Percentiles rank a stretch among this genome's conserved stretches.
phyloP scores from a whole-genome alignment of 768 basidiomycete genomes.

The Russula dissimulans region DNA sequence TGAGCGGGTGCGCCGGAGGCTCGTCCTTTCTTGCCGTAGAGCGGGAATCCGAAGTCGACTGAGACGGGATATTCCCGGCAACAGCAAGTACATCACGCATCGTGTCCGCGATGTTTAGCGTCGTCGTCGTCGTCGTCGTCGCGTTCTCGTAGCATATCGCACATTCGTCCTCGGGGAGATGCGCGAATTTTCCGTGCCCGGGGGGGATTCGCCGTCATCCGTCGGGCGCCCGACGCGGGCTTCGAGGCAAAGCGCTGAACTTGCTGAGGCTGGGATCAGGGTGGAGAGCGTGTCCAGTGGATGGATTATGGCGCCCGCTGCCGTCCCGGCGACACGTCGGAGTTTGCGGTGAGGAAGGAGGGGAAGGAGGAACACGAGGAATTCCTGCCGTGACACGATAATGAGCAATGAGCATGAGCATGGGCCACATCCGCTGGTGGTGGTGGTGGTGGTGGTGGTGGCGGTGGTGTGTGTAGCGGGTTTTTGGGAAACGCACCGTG shows the following conservation, averaged over 20 bases:
- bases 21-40: slow-evolving; percentile 29
- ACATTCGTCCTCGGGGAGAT: slow-evolving; percentile 67
- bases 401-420: neutral
- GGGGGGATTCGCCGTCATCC: slow-evolving; percentile 6
- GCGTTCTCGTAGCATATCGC: slow-evolving; percentile 84
- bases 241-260: slow-evolving; percentile 20
- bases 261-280: slow-evolving; percentile 29
- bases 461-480: neutral
- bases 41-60: slow-evolving; percentile 18
- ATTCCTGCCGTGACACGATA: slow-evolving; percentile 53
- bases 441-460: too few relatives aligned
- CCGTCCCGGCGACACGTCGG: slow-evolving; percentile 40
- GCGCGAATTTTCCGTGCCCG: slow-evolving; percentile 52
- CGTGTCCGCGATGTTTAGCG: slow-evolving; percentile 46
- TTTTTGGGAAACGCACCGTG: slow-evolving; percentile 51
- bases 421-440: neutral
- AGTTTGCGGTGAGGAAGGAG: slow-evolving; percentile 63
- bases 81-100: slow-evolving; percentile 29
- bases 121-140: slow-evolving; percentile 50
- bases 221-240: neutral
- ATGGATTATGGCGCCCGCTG: slow-evolving; percentile 24
- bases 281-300: slow-evolving; percentile 21
- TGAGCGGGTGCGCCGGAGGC: slow-evolving; percentile 54
- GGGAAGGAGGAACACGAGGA: slow-evolving; percentile 85
- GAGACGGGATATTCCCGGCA: slow-evolving; percentile 24